These are phyloP conservation scores for Plasmodium billcollinsi DNA, from an alignment of 169 alveolate genomes.

Conservation along the genomic window DNA sequence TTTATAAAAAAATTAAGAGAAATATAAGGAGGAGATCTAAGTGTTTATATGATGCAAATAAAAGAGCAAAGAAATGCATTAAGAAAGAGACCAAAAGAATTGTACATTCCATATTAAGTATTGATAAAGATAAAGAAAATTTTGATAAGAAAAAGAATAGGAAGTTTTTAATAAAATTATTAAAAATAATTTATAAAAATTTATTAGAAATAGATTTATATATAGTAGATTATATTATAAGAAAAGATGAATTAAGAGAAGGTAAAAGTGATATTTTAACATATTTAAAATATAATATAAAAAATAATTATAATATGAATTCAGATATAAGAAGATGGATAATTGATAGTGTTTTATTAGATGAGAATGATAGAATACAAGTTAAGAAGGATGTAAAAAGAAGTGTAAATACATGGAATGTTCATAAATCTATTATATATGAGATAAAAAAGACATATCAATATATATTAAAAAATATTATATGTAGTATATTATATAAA, in stretches of 20 bases:
- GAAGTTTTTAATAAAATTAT: conserved; percentile 55
- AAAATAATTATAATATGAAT: conserved; percentile 57
- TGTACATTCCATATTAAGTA: conserved; percentile 15
- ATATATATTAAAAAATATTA: conserved; percentile 69
- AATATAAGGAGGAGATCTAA: not conserved
- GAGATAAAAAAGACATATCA: conserved; percentile 73
- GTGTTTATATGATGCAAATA: not conserved
- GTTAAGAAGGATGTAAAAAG: conserved; percentile 72
- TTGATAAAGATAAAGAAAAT: conserved; percentile 9
- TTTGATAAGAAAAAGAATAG: conserved; percentile 36
- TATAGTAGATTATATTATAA: conserved; percentile 55
- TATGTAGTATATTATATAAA: conserved; percentile 70
- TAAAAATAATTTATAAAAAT: conserved; percentile 54
- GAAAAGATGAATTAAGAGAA: conserved; percentile 16
- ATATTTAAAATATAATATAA: conserved; percentile 56
- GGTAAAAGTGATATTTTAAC: conserved; percentile 10
- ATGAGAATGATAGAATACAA: conserved; percentile 61
- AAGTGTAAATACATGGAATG: conserved; percentile 73
- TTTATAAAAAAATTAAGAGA: not conserved
- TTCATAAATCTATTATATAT: conserved; percentile 54
- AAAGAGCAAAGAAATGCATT: conserved; percentile 19
- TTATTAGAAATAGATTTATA: conserved; percentile 53
- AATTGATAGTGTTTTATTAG: conserved; percentile 59
- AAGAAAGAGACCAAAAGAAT: conserved; percentile 24
- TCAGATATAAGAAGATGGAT: conserved; percentile 55